These are phyloP conservation scores for Ulvella scutata DNA, from an alignment of 139 green algal genomes.

Conservation along the genomic window DNA sequence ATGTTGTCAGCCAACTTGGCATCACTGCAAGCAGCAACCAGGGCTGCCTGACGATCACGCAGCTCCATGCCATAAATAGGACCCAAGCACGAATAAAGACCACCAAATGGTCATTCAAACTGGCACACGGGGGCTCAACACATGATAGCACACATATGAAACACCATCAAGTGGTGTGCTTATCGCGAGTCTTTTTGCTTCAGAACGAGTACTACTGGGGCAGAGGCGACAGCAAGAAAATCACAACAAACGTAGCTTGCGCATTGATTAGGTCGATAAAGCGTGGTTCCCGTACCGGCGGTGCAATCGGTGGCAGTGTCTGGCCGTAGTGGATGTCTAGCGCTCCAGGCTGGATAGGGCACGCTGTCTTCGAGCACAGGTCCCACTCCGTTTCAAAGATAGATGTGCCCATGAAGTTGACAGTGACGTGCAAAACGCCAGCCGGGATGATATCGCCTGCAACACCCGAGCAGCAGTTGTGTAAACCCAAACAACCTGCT, in stretches of 20 bases:
- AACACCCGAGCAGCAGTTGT: not conserved
- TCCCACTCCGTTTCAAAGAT: not conserved
- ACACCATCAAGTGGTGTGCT: not conserved
- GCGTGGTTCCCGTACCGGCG: not conserved
- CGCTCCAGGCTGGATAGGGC: not conserved
- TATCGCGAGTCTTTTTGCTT: not conserved
- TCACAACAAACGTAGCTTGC: too few relatives aligned
- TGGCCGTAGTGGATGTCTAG: not conserved
- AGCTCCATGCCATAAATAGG: too few relatives aligned
- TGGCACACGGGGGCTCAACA: not conserved
- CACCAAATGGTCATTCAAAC: not conserved
- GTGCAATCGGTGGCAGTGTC: not conserved
- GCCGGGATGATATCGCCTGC: not conserved
- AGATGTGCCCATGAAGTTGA: not conserved
- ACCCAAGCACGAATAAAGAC: too few relatives aligned
- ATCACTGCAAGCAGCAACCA: too few relatives aligned
- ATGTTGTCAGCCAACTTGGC: too few relatives aligned
- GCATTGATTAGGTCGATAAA: too few relatives aligned
- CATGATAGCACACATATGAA: not conserved
- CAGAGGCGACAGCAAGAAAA: not conserved
- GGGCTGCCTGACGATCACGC: too few relatives aligned
- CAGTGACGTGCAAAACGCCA: not conserved
- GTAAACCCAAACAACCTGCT: too few relatives aligned
- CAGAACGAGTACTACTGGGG: not conserved
- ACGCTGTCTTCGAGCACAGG: not conserved